Conservation (phyloP, 805 yeast genomes). For the Candida mattraensis region DNA sequence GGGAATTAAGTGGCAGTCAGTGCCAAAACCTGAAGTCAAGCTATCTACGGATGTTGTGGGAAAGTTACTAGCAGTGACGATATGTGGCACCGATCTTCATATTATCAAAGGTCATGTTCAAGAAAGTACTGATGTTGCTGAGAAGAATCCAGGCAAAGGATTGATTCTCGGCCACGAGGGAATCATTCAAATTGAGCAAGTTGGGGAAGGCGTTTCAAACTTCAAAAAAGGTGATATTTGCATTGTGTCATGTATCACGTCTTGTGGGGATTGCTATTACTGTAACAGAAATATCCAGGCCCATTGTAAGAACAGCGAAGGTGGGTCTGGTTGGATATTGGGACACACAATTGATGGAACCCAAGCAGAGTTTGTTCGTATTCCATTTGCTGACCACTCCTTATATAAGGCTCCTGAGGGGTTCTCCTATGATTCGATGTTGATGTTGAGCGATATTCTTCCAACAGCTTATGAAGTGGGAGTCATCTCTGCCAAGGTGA, state of each 20-base stretch:
- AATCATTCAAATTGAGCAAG: slow-evolving; percentile 49
- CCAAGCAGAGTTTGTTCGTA: slow-evolving; percentile 59
- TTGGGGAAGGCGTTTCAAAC: slow-evolving; percentile 48
- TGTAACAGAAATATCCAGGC: slow-evolving; percentile 56
- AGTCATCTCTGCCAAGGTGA: slow-evolving; percentile 52
- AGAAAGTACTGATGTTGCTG: slow-evolving; percentile 42
- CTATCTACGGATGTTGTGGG: slow-evolving; percentile 57
- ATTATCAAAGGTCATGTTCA: slow-evolving; percentile 62
- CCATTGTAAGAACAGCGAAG: slow-evolving; percentile 47
- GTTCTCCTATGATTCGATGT: slow-evolving; percentile 45
- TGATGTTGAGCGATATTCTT: slow-evolving; percentile 62
- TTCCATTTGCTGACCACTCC: slow-evolving; percentile 49
- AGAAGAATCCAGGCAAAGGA: slow-evolving; percentile 23
- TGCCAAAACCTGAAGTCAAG: slow-evolving; percentile 43
- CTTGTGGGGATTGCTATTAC: slow-evolving; percentile 60
- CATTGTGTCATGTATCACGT: slow-evolving; percentile 64
- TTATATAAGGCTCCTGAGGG: slow-evolving; percentile 34
- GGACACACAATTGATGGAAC: slow-evolving; percentile 68
- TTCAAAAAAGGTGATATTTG: slow-evolving; percentile 59
- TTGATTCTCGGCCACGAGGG: slow-evolving; percentile 63
- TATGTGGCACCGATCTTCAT: slow-evolving; percentile 66
- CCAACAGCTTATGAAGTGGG: slow-evolving; percentile 72
- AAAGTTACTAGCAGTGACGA: slow-evolving; percentile 56
- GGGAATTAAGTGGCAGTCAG: slow-evolving; percentile 35
- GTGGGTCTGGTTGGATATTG: slow-evolving; percentile 49